These are phyloP conservation scores for Ophiostoma sp. DNA, from an alignment of 2,329 filamentous ascomycete species.

Conservation along the genomic window DNA sequence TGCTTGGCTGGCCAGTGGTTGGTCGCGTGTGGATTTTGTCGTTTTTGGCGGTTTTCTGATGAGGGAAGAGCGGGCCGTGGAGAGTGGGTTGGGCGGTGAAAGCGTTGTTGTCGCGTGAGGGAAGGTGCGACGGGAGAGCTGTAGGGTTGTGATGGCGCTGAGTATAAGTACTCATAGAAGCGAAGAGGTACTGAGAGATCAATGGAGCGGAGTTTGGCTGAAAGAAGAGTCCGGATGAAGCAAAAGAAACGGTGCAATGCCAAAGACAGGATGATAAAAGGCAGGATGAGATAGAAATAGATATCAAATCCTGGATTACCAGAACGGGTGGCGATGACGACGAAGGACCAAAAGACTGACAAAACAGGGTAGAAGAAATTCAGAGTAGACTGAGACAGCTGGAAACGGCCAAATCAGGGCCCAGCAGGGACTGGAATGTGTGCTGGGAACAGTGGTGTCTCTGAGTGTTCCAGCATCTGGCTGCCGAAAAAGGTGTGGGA, in stretches of 20 bases:
- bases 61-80: constrained; percentile 6
- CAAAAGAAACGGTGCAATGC: background rate
- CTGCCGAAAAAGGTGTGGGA: background rate
- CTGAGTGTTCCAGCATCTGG: background rate
- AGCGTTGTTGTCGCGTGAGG: constrained; percentile 7
- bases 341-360: background rate
- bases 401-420: background rate
- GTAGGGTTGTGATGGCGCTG: background rate
- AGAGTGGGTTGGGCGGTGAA: constrained; percentile 7
- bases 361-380: background rate
- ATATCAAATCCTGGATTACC: background rate
- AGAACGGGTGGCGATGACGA: constrained; percentile 10
- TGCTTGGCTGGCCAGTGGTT: background rate
- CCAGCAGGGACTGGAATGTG: constrained; percentile 5
- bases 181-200: background rate
- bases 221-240: background rate
- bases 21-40: constrained; percentile 13
- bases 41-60: background rate
- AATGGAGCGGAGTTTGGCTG: background rate
- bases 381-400: background rate
- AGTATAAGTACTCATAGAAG: background rate
- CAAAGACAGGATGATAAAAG: background rate
- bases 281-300: background rate
- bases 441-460: background rate
- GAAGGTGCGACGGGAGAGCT: background rate